A percentile compares a stretch with the other conserved stretches of the same genome.
Conservation (phyloP, 345 rosid genomes). For the Brassica juncea region DNA sequence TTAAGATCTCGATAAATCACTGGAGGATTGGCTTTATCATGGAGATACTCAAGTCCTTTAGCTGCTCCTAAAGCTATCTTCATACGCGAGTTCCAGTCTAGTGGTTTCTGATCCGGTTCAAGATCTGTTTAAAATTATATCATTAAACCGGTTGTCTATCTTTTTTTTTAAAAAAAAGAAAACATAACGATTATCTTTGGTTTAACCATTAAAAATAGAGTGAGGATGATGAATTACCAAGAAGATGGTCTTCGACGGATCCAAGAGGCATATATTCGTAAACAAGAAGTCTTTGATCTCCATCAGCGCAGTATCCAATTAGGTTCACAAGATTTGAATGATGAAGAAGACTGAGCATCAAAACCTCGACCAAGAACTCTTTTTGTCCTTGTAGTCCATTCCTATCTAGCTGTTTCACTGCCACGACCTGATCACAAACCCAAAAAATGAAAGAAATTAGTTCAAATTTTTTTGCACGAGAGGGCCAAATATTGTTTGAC, state of each 20-base stretch:
- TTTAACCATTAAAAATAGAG: background rate
- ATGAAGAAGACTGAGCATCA: background rate
- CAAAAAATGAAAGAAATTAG: background rate
- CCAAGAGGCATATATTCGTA: background rate
- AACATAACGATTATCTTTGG: background rate
- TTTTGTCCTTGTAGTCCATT: background rate
- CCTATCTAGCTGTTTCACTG: background rate
- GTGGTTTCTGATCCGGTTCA: background rate
- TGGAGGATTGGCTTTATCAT: background rate
- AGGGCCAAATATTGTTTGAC: background rate
- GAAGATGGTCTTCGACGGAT: background rate
- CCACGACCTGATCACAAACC: background rate
- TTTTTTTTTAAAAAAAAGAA: background rate
- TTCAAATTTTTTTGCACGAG: background rate
- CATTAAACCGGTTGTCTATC: background rate
- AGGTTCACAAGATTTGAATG: background rate
- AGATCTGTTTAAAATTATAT: background rate
- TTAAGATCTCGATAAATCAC: background rate
- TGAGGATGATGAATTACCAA: background rate
- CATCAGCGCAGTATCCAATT: background rate
- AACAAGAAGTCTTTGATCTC: background rate
- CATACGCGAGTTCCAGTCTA: background rate
- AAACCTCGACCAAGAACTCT: conserved; percentile 1
- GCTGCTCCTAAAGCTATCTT: background rate
- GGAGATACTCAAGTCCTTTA: background rate